phyloP scores from a whole-genome alignment of 2,329 filamentous ascomycete genomes.

The Colletotrichum navitas region DNA sequence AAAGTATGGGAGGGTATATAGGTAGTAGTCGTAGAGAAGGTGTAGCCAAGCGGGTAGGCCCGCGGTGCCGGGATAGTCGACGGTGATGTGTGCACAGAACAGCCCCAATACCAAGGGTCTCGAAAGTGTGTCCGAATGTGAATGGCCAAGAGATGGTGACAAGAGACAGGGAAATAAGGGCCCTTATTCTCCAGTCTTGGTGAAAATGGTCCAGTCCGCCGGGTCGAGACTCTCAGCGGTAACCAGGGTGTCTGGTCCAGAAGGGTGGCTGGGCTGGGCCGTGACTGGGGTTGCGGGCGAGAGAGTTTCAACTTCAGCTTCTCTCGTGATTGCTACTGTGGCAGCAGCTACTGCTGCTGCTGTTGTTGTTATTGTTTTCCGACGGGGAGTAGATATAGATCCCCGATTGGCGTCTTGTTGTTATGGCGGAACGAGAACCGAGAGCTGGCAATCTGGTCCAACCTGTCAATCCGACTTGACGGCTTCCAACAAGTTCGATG shows the following conservation, averaged over 20 bases:
- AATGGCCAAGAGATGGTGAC: neutral
- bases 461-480: conserved; percentile 6
- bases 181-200: conserved; percentile 25
- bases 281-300: conserved; percentile 29
- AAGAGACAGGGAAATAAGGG: conserved; percentile 22
- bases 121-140: neutral
- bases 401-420: neutral
- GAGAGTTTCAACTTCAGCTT: conserved; percentile 38
- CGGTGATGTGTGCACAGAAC: conserved; percentile 17
- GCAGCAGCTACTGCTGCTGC: neutral
- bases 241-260: conserved; percentile 7
- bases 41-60: conserved; percentile 4
- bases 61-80: conserved; percentile 14
- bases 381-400: neutral
- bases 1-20: neutral
- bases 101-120: conserved; percentile 21
- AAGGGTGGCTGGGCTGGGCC: conserved; percentile 19
- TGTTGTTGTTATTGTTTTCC: neutral
- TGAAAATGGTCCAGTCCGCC: conserved; percentile 23
- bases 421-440: neutral
- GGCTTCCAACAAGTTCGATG: conserved; percentile 11
- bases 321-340: neutral
- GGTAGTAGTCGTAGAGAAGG: neutral
- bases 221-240: conserved; percentile 6
- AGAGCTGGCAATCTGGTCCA: neutral